Percentiles rank a stretch among this genome's conserved stretches.
phyloP scores from a whole-genome alignment of 768 basidiomycete species.

The Macrolepiota fuliginosa region DNA sequence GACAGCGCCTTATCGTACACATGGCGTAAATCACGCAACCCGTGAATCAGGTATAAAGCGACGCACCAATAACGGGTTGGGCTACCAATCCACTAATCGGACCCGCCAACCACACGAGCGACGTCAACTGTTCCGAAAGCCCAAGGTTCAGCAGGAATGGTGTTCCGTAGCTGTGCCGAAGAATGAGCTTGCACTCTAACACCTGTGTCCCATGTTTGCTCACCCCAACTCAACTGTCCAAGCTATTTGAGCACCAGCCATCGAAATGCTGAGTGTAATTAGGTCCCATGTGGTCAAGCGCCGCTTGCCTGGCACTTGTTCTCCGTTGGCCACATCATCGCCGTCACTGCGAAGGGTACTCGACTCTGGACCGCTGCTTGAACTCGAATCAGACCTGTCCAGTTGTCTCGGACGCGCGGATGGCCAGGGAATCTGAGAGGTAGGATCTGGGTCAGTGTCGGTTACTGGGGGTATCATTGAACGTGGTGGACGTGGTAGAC shows the following conservation, averaged over 20 bases:
- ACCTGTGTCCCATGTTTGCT: conserved; percentile 22
- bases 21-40: conserved; percentile 28
- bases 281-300: conserved; percentile 64
- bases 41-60: conserved; percentile 16
- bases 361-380: not conserved
- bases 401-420: conserved; percentile 31
- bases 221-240: conserved; percentile 97
- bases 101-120: conserved; percentile 93
- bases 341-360: conserved; percentile 17
- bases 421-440: conserved; percentile 79
- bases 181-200: not conserved
- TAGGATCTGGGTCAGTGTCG: conserved; percentile 68
- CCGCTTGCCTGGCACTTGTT: conserved; percentile 29
- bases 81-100: conserved; percentile 94
- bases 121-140: conserved; percentile 85
- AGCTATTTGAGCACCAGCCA: conserved; percentile 92
- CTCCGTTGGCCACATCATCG: conserved; percentile 15
- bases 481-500: conserved; percentile 4
- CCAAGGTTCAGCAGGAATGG: conserved; percentile 76
- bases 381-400: conserved; percentile 24
- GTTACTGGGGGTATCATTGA: conserved; percentile 62
- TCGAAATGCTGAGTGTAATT: conserved; percentile 81
- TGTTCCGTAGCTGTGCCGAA: conserved; percentile 77
- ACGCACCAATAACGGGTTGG: conserved; percentile 92
- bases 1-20: conserved; percentile 67